Evolutionary conservation across 495 filamentous ascomycete genomes (phyloP), one percentile per base, ranked within the genome.

Genomic region (Penicillium diatomitis): DNA sequence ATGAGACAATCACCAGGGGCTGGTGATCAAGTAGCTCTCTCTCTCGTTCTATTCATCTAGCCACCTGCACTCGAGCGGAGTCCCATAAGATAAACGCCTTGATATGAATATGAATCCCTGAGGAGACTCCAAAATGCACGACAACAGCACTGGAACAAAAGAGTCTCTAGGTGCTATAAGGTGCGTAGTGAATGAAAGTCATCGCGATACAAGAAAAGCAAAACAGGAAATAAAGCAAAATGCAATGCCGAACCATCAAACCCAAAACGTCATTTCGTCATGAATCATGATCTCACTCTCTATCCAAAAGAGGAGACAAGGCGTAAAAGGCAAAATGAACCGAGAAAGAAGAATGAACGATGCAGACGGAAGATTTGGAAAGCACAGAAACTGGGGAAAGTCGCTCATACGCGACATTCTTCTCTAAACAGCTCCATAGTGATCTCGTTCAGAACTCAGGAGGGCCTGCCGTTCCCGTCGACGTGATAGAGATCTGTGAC

Each of bases 381-480:
- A 34, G 32, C 34, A 41, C 6, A 28, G 33, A 49, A 37, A 20
- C 9, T 7, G 11, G n/a, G n/a, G n/a, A 44, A 33, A 44, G 28
- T 6, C 28, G 49, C 43, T 38, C 27, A 38, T 44, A 41, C 35
- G 43, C 35, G 20, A 37, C 48, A 46, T 11, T 8, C 36, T 40
- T 5, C 5, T 38, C 59, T 38, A 72, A 38, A 72, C 61, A 46
- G 69, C 62, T 20, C 69, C 69, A 43, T 72, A 72, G 51, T 59
- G 58, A 8, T 55, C 58, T 11, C 54, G 56, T 4, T 62, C 69
- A 7, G 53, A 44, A 8, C 51, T 54, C n/a, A 72, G 53, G n/a
- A 72, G 54, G 49, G 60, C 53, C 47, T 64, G 67, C 6, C 52
- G 57, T 38, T 72, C 69, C 27, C 53, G 60, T n/a, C 49, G 20